These are phyloP conservation scores for Limonium bicolor DNA, from an alignment of 148 eudicot species.

Conservation along the genomic window DNA sequence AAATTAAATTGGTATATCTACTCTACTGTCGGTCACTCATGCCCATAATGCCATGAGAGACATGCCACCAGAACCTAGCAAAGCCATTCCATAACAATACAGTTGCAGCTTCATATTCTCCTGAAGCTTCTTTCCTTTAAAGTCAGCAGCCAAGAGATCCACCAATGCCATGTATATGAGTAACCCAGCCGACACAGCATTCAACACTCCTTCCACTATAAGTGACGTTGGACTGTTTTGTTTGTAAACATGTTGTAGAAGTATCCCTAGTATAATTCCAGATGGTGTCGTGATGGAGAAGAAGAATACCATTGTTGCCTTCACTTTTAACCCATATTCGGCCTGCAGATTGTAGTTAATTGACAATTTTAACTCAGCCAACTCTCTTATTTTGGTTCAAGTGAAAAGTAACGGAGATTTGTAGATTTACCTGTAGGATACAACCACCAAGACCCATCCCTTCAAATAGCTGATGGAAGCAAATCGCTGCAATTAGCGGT, in stretches of 20 bases:
- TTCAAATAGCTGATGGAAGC: constrained; percentile 74
- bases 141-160: constrained; percentile 41
- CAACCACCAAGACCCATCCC: constrained; percentile 93
- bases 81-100: constrained; percentile 25
- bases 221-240: constrained; percentile 45
- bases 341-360: constrained; percentile 13
- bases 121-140: constrained; percentile 36
- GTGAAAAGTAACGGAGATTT: not conserved
- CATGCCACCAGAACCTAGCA: constrained; percentile 38
- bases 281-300: constrained; percentile 44
- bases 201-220: constrained; percentile 34
- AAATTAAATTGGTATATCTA: too few relatives aligned
- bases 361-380: not conserved
- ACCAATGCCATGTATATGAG: constrained; percentile 56
- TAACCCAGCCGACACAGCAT: constrained; percentile 37
- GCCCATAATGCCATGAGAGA: constrained; percentile 59
- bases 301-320: constrained; percentile 32
- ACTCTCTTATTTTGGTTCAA: not conserved
- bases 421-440: constrained; percentile 38
- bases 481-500: constrained; percentile 64
- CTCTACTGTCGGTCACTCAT: not conserved
- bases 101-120: constrained; percentile 31
- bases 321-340: constrained; percentile 24
- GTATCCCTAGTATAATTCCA: constrained; percentile 40
- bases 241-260: constrained; percentile 21